Conservation (phyloP, 2,329 filamentous ascomycete species). For the Raffaelea albimanens region DNA sequence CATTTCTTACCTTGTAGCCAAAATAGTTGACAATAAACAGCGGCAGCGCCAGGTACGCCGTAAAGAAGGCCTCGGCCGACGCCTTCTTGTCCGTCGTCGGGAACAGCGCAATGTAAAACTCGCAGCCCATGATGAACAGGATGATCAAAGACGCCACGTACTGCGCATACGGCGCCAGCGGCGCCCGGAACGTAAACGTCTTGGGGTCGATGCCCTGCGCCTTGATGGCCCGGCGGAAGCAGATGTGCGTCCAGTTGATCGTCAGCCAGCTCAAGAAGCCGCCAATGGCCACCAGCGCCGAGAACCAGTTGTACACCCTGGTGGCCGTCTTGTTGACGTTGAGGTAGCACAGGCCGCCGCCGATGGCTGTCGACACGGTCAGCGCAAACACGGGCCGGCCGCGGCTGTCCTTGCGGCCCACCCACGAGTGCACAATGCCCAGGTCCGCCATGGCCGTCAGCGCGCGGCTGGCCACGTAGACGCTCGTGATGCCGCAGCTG, state of each 20-base stretch:
- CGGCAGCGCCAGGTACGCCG: constrained; percentile 34
- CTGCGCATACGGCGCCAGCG: constrained; percentile 25
- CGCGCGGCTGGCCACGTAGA: constrained; percentile 68
- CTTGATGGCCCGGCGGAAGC: constrained; percentile 49
- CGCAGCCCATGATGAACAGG: constrained; percentile 50
- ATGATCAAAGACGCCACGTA: constrained; percentile 17
- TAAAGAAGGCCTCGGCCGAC: constrained; percentile 54
- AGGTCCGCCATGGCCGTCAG: constrained; percentile 71
- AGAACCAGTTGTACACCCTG: constrained; percentile 61
- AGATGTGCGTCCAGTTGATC: constrained; percentile 53
- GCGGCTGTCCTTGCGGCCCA: constrained; percentile 54
- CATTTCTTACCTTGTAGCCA: constrained; percentile 54
- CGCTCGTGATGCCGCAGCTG: constrained; percentile 43
- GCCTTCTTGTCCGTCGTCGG: constrained; percentile 47
- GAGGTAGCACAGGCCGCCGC: constrained; percentile 58
- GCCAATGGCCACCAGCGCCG: constrained; percentile 59
- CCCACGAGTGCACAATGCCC: constrained; percentile 59
- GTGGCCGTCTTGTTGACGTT: constrained; percentile 50
- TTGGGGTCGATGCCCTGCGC: constrained; percentile 47
- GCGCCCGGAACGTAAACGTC: constrained; percentile 39
- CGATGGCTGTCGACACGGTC: constrained; percentile 47
- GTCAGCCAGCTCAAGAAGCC: constrained; percentile 63
- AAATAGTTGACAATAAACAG: constrained; percentile 46
- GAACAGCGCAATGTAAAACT: constrained; percentile 30
- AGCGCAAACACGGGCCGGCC: constrained; percentile 49